A percentile compares a stretch with the other conserved stretches of the same genome.
These are phyloP conservation scores for Aureobasidium uvarum DNA, from an alignment of 2,329 filamentous ascomycete genomes.

Conservation along the genomic window DNA sequence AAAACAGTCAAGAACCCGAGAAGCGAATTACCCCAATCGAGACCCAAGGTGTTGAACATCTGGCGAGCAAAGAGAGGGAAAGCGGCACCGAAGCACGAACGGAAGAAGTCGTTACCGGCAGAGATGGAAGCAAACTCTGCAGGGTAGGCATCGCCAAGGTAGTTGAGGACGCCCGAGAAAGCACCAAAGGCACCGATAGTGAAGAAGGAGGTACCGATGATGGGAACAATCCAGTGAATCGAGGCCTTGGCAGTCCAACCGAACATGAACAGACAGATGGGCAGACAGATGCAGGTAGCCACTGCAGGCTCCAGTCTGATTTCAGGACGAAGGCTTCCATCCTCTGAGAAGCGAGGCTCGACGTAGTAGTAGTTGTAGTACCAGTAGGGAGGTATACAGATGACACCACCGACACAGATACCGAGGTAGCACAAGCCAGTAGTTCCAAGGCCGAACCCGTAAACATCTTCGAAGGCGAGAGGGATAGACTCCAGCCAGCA, in stretches of 20 bases:
- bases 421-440: constrained; percentile 43
- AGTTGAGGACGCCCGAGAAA: constrained; percentile 44
- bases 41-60: constrained; percentile 24
- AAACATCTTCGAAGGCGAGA: constrained; percentile 45
- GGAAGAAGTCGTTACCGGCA: constrained; percentile 62
- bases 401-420: constrained; percentile 43
- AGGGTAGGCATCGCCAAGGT: constrained; percentile 62
- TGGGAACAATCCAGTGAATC: constrained; percentile 45
- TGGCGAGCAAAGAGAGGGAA: constrained; percentile 45
- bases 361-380: constrained; percentile 33
- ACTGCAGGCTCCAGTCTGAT: constrained; percentile 41
- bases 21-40: constrained; percentile 23
- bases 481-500: constrained; percentile 48
- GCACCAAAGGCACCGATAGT: constrained; percentile 21
- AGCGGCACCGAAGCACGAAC: constrained; percentile 57
- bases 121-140: constrained; percentile 61
- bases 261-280: constrained; percentile 49
- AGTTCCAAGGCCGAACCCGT: constrained; percentile 38
- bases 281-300: constrained; percentile 43
- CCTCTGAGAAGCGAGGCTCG: constrained; percentile 44
- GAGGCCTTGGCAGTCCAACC: constrained; percentile 40
- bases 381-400: constrained; percentile 37
- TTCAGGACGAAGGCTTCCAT: constrained; percentile 44
- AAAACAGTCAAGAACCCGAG: constrained; percentile 23
- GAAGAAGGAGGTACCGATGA: constrained; percentile 40